A percentile compares a stretch with the other conserved stretches of the same genome.
These are phyloP conservation scores for Fusarium nygamai DNA, from an alignment of 2,329 filamentous ascomycete species.

Conservation along the genomic window DNA sequence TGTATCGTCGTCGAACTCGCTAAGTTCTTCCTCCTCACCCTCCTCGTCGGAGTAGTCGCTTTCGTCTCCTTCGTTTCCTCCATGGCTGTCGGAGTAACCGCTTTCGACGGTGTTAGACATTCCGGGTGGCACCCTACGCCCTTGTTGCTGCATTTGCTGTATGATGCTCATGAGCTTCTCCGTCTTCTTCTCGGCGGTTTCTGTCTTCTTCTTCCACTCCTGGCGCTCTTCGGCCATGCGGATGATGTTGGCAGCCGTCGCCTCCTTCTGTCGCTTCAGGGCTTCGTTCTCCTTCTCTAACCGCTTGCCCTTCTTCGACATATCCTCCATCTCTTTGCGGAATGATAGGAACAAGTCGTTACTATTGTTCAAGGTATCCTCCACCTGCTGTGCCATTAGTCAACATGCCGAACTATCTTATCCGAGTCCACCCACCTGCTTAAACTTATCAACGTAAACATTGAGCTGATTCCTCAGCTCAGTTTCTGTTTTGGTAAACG, in stretches of 20 bases:
- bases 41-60: conserved; percentile 73
- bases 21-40: conserved; percentile 69
- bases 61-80: conserved; percentile 63
- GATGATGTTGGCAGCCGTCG: conserved; percentile 92
- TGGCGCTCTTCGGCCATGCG: conserved; percentile 97
- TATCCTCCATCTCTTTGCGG: conserved; percentile 99
- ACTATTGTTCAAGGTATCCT: conserved; percentile 98
- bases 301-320: conserved; percentile 98
- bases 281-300: conserved; percentile 96
- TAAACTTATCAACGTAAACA: conserved; percentile 99
- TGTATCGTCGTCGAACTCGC: conserved; percentile 72
- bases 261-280: conserved; percentile 90
- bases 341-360: conserved; percentile 98
- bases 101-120: conserved; percentile 69
- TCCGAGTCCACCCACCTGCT: conserved; percentile 76
- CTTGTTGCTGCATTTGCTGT: conserved; percentile 95
- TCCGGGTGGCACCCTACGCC: conserved; percentile 77
- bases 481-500: conserved; percentile 94
- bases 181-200: conserved; percentile 73
- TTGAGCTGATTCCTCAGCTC: conserved; percentile 95
- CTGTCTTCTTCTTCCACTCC: conserved; percentile 75
- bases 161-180: conserved; percentile 94
- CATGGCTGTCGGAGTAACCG: conserved; percentile 64
- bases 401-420: conserved; percentile 31
- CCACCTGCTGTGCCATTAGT: conserved; percentile 71